phyloP scores from a whole-genome alignment of 306 rosid genomes.

The Medicago lupulina region DNA sequence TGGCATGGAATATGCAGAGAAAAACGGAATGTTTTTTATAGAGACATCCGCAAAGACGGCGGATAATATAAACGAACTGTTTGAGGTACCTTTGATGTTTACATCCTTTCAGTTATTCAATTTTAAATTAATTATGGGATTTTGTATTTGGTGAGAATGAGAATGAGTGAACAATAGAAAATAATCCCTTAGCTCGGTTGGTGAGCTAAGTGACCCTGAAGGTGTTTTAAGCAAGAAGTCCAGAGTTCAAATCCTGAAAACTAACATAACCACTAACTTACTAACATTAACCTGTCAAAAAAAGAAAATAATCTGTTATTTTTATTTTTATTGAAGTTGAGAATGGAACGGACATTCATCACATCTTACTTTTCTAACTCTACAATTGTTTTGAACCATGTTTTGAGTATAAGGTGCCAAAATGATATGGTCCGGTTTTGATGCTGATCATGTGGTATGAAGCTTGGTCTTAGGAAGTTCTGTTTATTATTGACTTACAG shows the following conservation, averaged over 20 bases:
- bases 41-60: conserved; percentile 99
- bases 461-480: conserved; percentile 37
- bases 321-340: conserved; percentile 18
- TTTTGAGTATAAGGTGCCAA: not conserved
- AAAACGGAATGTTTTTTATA: conserved; percentile 96
- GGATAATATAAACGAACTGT: conserved; percentile 91
- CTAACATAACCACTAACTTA: not conserved
- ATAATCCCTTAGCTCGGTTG: too few relatives aligned
- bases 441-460: conserved; percentile 26
- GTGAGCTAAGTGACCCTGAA: too few relatives aligned
- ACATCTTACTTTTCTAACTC: conserved; percentile 23
- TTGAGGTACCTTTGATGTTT: conserved; percentile 71
- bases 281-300: not conserved
- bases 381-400: conserved; percentile 8
- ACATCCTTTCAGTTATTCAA: conserved; percentile 24
- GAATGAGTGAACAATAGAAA: conserved; percentile 16
- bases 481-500: conserved; percentile 39
- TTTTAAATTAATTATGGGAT: conserved; percentile 24
- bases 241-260: too few relatives aligned
- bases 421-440: conserved; percentile 31
- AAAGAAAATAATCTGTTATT: not conserved
- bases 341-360: not conserved
- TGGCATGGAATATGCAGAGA: conserved; percentile 87
- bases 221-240: too few relatives aligned
- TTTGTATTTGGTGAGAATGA: conserved; percentile 37